Base-by-base conservation (phyloP, 768 basidiomycete genomes). In the Phlebiopsis gigantea region DNA sequence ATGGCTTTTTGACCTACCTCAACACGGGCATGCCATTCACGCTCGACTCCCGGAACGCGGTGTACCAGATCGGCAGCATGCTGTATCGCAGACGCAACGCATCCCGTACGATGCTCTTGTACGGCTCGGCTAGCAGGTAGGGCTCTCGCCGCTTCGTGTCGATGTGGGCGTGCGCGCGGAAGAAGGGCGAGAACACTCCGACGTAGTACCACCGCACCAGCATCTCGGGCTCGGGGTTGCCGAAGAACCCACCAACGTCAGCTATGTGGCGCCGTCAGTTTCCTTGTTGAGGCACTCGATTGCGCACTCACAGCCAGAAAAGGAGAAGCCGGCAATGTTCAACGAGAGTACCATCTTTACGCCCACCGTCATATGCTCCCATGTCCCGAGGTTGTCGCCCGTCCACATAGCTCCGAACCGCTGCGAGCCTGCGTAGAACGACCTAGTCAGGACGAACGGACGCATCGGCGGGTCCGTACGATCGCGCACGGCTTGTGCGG, bases 201-300 rank as follows among this genome's bases (percentile, higher is more conserved):
- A 96, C 90, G 73, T 90, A 93, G 63, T 99, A 98, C 95, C 96
- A 99, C 47, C 97, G 80, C 8, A 94, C 87, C 30, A 99, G 83
- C 85, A 98, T 93, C 66, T 98, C 97, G 0, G 88, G 80, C 45
- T 88, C 84, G 0, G 97, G 95, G 70, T 98, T 95, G 17, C 96
- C 95, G 67, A 98, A 98, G 85, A 98, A 99, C 15, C 97, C 97
- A 19, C 97, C 96, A 52, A 98, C 94, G 65, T 99, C 97, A 59
- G 97, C 96, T 98, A 62, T 25, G 29, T 14, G 8, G 9, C 19
- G 19, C 19, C 9, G 21, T 46, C 21, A 46, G 45, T 24, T 24
- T n/a, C n/a, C n/a, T 31, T 9, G 12, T 19, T 55, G 19, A 55
- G 17, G 8, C 8, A 25, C 28, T 19, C 6, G 17, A 43, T 21